phyloP scores from a whole-genome alignment of 106 monocot species.

The Allium cepa region DNA sequence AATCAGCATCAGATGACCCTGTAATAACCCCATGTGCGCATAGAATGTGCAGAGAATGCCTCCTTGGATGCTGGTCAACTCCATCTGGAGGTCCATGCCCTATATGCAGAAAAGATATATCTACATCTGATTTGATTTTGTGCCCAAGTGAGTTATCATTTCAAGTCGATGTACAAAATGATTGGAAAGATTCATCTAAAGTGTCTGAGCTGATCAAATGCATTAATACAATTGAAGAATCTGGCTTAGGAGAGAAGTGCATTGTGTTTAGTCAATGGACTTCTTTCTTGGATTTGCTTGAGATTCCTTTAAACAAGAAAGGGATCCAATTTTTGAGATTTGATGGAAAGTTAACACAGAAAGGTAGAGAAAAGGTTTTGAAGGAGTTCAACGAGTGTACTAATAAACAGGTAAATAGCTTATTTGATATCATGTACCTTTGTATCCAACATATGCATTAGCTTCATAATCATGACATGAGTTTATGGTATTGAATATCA shows the following conservation, averaged over 20 bases:
- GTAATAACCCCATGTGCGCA: slow-evolving; percentile 81
- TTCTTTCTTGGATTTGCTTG: slow-evolving; percentile 72
- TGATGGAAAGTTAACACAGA: slow-evolving; percentile 71
- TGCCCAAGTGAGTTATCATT: slow-evolving; percentile 43
- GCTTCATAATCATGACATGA: too few relatives aligned
- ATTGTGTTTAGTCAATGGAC: slow-evolving; percentile 96
- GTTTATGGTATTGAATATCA: not conserved
- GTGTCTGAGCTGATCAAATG: slow-evolving; percentile 45
- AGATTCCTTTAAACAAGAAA: slow-evolving; percentile 38
- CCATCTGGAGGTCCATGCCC: slow-evolving; percentile 61
- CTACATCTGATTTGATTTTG: slow-evolving; percentile 42
- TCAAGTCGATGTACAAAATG: slow-evolving; percentile 44
- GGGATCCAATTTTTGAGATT: slow-evolving; percentile 49
- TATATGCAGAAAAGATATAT: slow-evolving; percentile 46
- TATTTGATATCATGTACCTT: too few relatives aligned
- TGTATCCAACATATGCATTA: too few relatives aligned
- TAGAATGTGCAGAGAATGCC: slow-evolving; percentile 83
- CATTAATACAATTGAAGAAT: slow-evolving; percentile 25
- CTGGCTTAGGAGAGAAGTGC: slow-evolving; percentile 58
- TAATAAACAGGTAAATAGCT: slow-evolving; percentile 31
- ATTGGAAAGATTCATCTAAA: slow-evolving; percentile 79
- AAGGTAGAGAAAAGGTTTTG: slow-evolving; percentile 59
- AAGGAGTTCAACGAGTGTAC: slow-evolving; percentile 62
- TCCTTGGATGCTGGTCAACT: slow-evolving; percentile 54
- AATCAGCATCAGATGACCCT: slow-evolving; percentile 79